Evolutionary conservation across 148 eudicot species (phyloP).

Genomic region (Dianthus caryophyllus): DNA sequence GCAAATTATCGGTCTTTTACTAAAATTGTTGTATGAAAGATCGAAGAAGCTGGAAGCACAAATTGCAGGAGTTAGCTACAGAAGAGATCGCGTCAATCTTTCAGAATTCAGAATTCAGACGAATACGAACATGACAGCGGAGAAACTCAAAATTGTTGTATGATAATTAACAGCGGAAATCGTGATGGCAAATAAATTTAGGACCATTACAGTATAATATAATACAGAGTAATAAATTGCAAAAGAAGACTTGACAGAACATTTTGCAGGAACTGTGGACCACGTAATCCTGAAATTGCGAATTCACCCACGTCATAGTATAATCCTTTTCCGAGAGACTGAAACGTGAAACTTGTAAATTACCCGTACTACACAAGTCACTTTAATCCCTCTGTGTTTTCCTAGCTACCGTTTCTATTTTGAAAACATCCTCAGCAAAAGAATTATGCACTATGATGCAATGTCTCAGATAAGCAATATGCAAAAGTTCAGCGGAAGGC

Average conservation of each 20-base stretch:
- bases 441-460: not conserved
- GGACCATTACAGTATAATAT: not conserved
- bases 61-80: not conserved
- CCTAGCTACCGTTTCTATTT: not conserved
- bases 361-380: not conserved
- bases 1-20: constrained; percentile 30
- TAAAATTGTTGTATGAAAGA: constrained; percentile 62
- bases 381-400: not conserved
- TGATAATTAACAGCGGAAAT: not conserved
- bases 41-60: constrained; percentile 39
- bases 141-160: too few species aligned
- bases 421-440: not conserved
- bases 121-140: not conserved
- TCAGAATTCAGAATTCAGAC: too few species aligned
- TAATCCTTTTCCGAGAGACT: not conserved
- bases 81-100: not conserved
- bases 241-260: not conserved
- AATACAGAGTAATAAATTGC: not conserved
- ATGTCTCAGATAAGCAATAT: not conserved
- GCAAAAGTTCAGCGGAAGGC: not conserved
- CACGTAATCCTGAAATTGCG: not conserved
- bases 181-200: not conserved
- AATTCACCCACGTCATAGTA: not conserved
- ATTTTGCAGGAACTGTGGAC: not conserved
- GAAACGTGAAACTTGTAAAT: not conserved